Percentiles rank a stretch among this genome's conserved stretches.
These are phyloP conservation scores for Plasmodium inui DNA, from an alignment of 169 alveolate genomes.

Conservation along the genomic window DNA sequence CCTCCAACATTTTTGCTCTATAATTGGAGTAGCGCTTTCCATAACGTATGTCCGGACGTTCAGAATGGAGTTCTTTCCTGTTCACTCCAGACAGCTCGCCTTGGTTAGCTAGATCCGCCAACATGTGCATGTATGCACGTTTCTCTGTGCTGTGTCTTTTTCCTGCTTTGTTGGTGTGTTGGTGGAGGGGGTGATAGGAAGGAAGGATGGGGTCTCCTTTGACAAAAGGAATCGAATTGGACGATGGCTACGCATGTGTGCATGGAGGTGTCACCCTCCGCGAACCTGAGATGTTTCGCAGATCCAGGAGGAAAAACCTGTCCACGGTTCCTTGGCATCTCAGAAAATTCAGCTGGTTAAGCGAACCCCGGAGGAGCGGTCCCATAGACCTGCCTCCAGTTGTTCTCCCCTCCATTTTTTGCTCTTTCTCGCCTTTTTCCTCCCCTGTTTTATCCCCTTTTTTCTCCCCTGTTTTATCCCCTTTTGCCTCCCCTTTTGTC, in stretches of 20 bases:
- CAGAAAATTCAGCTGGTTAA: not conserved
- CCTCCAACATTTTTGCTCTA: conserved; percentile 41
- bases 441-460: too few species aligned
- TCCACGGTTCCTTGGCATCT: conserved; percentile 9
- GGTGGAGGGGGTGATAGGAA: not conserved
- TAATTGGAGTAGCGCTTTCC: conserved; percentile 8
- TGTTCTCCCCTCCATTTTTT: not conserved
- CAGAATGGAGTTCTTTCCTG: not conserved
- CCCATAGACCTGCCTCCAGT: not conserved
- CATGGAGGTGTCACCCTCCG: not conserved
- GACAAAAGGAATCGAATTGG: not conserved
- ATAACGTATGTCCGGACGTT: not conserved
- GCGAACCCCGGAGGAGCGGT: not conserved
- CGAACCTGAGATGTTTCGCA: conserved; percentile 10
- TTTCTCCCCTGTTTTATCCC: not conserved
- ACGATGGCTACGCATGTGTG: not conserved
- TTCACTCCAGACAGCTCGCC: not conserved
- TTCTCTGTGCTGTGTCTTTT: conserved; percentile 13
- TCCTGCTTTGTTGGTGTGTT: not conserved
- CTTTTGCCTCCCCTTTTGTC: not conserved
- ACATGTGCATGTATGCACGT: conserved; percentile 4
- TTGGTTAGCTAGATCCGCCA: conserved; percentile 12
- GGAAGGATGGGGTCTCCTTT: not conserved
- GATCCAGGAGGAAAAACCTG: conserved; percentile 12
- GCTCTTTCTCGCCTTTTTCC: not conserved